Evolutionary conservation across 768 basidiomycete genomes (phyloP).

Genomic region (Russula sp.): DNA sequence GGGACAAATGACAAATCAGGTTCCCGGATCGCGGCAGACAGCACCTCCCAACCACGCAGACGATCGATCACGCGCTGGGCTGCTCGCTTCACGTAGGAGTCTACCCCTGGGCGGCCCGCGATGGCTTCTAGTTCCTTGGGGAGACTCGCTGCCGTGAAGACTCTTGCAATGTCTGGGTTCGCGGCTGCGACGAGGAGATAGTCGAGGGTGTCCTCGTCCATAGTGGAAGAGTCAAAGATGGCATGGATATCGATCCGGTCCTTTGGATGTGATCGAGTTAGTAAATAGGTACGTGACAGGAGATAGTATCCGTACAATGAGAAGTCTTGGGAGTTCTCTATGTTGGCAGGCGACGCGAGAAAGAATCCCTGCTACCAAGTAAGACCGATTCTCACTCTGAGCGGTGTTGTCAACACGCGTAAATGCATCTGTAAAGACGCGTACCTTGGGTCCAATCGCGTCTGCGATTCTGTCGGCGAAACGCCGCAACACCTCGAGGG

Average conservation of each 20-base stretch:
- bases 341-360: conserved; percentile 60
- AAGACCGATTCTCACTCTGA: conserved; percentile 50
- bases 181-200: conserved; percentile 57
- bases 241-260: conserved; percentile 46
- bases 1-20: conserved; percentile 42
- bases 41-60: conserved; percentile 49
- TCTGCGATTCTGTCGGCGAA: conserved; percentile 54
- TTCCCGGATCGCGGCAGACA: conserved; percentile 56
- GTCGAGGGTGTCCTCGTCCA: conserved; percentile 50
- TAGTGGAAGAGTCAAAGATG: conserved; percentile 45
- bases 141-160: conserved; percentile 40
- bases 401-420: background rate
- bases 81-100: conserved; percentile 37
- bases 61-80: conserved; percentile 43
- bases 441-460: conserved; percentile 51
- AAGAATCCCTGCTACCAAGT: conserved; percentile 54
- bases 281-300: background rate
- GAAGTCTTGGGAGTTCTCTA: conserved; percentile 35
- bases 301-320: conserved; percentile 40
- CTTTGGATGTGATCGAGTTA: conserved; percentile 30
- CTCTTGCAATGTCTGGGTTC: conserved; percentile 55
- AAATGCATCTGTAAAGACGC: conserved; percentile 14
- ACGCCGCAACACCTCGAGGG: conserved; percentile 40
- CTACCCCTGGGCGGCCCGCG: conserved; percentile 32
- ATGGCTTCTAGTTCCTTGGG: conserved; percentile 35